Evolutionary conservation across 129 eudicot species (phyloP).

Genomic region (Oenanthe sinensis): DNA sequence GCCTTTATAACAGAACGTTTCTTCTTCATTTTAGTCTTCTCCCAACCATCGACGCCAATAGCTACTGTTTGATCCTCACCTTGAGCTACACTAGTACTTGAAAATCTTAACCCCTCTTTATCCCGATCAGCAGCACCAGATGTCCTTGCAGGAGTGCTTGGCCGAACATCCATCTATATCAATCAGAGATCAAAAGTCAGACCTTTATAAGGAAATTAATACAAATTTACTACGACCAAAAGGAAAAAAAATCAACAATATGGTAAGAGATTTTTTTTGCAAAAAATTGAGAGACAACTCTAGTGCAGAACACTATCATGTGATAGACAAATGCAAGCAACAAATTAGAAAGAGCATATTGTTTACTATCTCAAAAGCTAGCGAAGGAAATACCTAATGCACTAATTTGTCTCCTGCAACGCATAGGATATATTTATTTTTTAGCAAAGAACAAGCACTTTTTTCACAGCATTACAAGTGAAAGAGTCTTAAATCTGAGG

Average conservation of each 20-base stretch:
- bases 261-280: background rate
- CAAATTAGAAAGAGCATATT: background rate
- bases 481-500: background rate
- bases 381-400: too few relatives aligned
- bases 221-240: too few relatives aligned
- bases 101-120: conserved; percentile 41
- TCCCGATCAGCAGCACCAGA: conserved; percentile 50
- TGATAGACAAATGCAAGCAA: background rate
- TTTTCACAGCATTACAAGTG: background rate
- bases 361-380: background rate
- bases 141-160: conserved; percentile 54
- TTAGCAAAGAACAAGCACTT: background rate
- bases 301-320: background rate
- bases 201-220: background rate
- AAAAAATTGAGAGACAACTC: background rate
- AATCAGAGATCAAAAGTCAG: conserved; percentile 7
- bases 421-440: background rate
- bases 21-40: conserved; percentile 81
- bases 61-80: conserved; percentile 48
- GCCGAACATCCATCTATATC: conserved; percentile 49
- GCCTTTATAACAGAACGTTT: conserved; percentile 69
- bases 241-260: background rate
- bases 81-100: conserved; percentile 28
- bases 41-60: conserved; percentile 73
- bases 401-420: background rate